Percentiles rank a stretch among this genome's conserved stretches.
Evolutionary conservation across 805 yeast genomes (phyloP).

Genomic region (Schwanniomyces sp.): DNA sequence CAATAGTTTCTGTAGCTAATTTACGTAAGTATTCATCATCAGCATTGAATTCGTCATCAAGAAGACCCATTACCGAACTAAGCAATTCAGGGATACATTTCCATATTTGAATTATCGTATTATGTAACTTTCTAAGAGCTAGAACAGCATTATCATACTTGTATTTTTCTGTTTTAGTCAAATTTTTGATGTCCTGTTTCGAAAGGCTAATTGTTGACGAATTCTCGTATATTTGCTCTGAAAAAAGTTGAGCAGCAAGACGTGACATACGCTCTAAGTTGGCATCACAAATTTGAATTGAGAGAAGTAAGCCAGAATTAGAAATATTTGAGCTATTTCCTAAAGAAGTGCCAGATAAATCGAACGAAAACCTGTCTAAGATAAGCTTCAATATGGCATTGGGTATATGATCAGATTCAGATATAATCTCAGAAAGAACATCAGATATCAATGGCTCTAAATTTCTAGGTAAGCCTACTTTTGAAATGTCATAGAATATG

Average conservation of each 20-base stretch:
- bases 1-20: slow-evolving; percentile 73
- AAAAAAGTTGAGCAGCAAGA: slow-evolving; percentile 72
- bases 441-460: slow-evolving; percentile 66
- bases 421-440: slow-evolving; percentile 69
- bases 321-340: slow-evolving; percentile 25
- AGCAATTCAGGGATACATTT: slow-evolving; percentile 71
- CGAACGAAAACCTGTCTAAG: slow-evolving; percentile 56
- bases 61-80: slow-evolving; percentile 70
- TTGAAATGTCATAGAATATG: slow-evolving; percentile 56
- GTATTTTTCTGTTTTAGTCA: slow-evolving; percentile 14
- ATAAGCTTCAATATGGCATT: slow-evolving; percentile 59
- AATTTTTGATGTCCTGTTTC: slow-evolving; percentile 14
- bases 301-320: slow-evolving; percentile 64
- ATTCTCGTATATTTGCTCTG: slow-evolving; percentile 67
- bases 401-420: slow-evolving; percentile 69
- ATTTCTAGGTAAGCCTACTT: slow-evolving; percentile 46
- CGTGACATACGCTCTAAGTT: slow-evolving; percentile 75
- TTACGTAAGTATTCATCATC: slow-evolving; percentile 61
- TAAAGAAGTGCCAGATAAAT: slow-evolving; percentile 13
- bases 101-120: slow-evolving; percentile 69
- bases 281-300: slow-evolving; percentile 64
- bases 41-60: slow-evolving; percentile 78
- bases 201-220: slow-evolving; percentile 20
- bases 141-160: slow-evolving; percentile 21
- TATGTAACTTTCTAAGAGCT: slow-evolving; percentile 62